Base-by-base conservation (phyloP, 352 stramenopile genomes). In the Blastocystis sp. region DNA sequence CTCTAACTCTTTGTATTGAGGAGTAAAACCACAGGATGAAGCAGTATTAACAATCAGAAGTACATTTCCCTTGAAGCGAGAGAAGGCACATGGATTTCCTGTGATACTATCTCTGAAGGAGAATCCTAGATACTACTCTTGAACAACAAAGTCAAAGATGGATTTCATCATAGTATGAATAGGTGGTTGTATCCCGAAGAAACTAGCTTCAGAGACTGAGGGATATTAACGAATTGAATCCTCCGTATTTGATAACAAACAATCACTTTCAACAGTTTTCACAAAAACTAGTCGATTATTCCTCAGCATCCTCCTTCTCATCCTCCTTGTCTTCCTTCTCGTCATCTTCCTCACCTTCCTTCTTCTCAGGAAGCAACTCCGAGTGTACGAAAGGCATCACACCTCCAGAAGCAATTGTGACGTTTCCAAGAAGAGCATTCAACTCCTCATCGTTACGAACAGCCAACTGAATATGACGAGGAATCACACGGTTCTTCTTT, bases 1-100 rank as follows among this genome's bases (percentile, higher is more conserved):
- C 74, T 91, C 88, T 35, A 92, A 77, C 32, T 91, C 80, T 12
- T 74, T 80, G 81, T 92, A 93, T 43, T 93, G 89, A 32, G 85
- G 73, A 29, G 91, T 92, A 51, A 92, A 88, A 0, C 91, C 90
- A 49, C 91, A 93, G 32, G 88, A 49, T 54, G 78, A 88, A 1
- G 90, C 90, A 9, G 91, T 90, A 61, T 92, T 92, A 11, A 92
- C 89, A 32, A 89, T 51, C 7, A 89, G 27, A 46, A 89, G 57
- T 9, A 89, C 86, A 42, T 89, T 88, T 39, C 88, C 88, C 57
- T 87, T 88, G 16, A 88, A 65, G 14, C 57, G 12, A 51, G 67
- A 58, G 37, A 78, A 63, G n/a, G 46, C 1, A 21, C n/a, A 49
- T 49, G 46, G 27, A 66, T 49, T 16, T 49, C 67, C 67, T 21